Evolutionary conservation across 352 stramenopile genomes (phyloP), one percentile per base, ranked within the genome.

Genomic region (Blastocystis sp.): DNA sequence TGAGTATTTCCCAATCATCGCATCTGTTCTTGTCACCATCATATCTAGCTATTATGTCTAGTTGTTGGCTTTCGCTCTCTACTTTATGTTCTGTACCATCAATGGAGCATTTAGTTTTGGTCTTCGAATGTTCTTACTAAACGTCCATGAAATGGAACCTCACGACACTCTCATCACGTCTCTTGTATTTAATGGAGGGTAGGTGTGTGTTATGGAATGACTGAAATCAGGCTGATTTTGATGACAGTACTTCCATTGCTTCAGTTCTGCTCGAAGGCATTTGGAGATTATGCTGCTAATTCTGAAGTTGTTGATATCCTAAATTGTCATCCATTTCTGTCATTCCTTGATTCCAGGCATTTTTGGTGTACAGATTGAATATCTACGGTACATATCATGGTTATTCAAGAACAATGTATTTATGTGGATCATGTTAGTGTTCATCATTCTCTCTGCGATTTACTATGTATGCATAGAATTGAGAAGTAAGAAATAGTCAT

Each of bases 31-130:
- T 33, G 78, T 89, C 13, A 1, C 6, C 2, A 30, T 30, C 22
- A 24, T 7, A 11, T 7, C 13, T 15, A 7, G 6, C 0, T n/a
- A 22, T 89, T 3, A 79, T 53, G 6, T 22, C 24, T 89, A 89
- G 78, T 33, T 89, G 44, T 56, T 89, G 13, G 53, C 56, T 13
- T 78, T 89, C 35, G 78, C 64, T 27, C 78, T 89, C 17, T 89
- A 89, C 48, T 89, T 89, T 42, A 89, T 89, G 78, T 89, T 89
- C 59, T 89, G 78, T 56, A 89, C 60, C 6, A 89, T 78, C n/a
- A 79, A 89, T 11, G 78, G 78, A 44, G 78, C 56, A 0, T 89
- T 89, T 60, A 79, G 60, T 56, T 78, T 89, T 56, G 78, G 78
- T 56, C 78, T 89, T 27, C 33, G 44, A 15, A 60, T 89, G 40